These are phyloP conservation scores for Auricularia heimuer DNA, from an alignment of 768 basidiomycete species.

Conservation along the genomic window DNA sequence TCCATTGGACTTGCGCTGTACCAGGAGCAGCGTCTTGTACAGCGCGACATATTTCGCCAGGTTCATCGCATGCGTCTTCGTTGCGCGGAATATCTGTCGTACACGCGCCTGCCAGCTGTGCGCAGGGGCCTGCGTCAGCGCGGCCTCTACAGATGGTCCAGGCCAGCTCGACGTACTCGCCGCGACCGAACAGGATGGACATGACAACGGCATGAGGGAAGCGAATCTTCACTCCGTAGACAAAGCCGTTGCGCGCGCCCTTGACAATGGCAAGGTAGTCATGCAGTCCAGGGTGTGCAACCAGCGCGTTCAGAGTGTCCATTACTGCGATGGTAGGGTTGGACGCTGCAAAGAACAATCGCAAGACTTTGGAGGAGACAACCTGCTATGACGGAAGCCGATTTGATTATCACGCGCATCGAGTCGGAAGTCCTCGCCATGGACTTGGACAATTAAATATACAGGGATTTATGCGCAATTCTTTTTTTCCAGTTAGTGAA, in stretches of 20 bases:
- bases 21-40: constrained; percentile 77
- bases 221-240: constrained; percentile 83
- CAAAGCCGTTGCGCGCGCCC: constrained; percentile 83
- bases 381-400: no score
- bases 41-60: constrained; percentile 89
- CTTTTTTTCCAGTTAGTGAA: no score
- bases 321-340: not conserved
- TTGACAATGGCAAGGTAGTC: constrained; percentile 90
- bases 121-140: not conserved
- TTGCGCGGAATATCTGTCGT: constrained; percentile 66
- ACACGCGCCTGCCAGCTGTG: constrained; percentile 63
- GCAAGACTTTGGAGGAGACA: no score
- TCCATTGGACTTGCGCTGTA: constrained; percentile 72
- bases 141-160: no score
- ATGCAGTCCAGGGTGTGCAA: constrained; percentile 60
- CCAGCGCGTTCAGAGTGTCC: constrained; percentile 4
- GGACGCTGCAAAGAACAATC: no score
- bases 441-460: no score
- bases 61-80: constrained; percentile 83
- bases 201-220: constrained; percentile 96
- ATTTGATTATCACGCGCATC: no score
- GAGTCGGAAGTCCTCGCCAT: no score
- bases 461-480: no score
- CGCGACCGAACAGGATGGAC: constrained; percentile 87
- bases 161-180: constrained; percentile 53